Evolutionary conservation across 2,329 filamentous ascomycete genomes (phyloP).

Genomic region (Knoxdaviesia proteae): DNA sequence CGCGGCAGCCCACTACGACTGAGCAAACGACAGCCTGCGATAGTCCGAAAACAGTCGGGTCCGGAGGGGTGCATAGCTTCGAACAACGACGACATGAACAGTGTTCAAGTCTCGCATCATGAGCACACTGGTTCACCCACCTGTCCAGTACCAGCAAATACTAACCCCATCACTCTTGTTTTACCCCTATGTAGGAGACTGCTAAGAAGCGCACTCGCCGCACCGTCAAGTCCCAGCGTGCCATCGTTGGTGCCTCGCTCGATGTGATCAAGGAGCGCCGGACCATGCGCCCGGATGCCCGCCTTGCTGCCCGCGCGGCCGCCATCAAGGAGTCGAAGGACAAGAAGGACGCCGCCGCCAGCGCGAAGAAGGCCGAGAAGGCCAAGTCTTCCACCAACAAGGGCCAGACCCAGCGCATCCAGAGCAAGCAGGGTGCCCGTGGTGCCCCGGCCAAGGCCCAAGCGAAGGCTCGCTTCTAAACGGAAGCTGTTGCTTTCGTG

Average conservation of each 20-base stretch:
- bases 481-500: constrained; percentile 1
- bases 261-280: constrained; percentile 99
- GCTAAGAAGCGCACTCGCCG: constrained; percentile 99
- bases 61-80: too few species aligned
- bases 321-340: constrained; percentile 98
- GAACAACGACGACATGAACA: too few species aligned
- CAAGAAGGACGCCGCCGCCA: constrained; percentile 77
- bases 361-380: constrained; percentile 98
- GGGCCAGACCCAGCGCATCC: constrained; percentile 60
- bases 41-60: too few species aligned
- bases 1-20: too few species aligned
- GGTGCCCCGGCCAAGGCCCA: constrained; percentile 70
- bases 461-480: constrained; percentile 62
- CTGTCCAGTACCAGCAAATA: constrained; percentile 1
- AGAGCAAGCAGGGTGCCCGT: constrained; percentile 95
- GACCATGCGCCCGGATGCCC: constrained; percentile 82
- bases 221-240: constrained; percentile 96
- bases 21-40: too few species aligned
- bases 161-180: constrained; percentile 14
- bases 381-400: constrained; percentile 68
- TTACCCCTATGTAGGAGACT: constrained; percentile 53
- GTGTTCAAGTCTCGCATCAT: background rate
- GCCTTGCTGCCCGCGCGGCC: constrained; percentile 66
- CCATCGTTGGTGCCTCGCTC: constrained; percentile 95
- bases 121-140: background rate